A percentile compares a stretch with the other conserved stretches of the same genome.
Evolutionary conservation across 1,284 basidiomycete species (phyloP).

Genomic region (Austroboletus niveus): DNA sequence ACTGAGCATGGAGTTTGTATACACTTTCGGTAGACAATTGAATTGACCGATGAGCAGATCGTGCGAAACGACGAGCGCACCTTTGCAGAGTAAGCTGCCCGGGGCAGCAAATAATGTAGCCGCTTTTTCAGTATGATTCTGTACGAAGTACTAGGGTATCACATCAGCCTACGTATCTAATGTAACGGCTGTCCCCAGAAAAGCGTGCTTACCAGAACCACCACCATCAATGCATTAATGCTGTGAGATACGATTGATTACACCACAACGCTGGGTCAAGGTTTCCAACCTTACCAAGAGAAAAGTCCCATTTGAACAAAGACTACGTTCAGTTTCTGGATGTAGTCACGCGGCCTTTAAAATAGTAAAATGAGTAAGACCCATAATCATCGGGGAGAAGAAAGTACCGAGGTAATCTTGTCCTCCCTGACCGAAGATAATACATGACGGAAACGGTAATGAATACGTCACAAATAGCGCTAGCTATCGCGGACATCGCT

Average conservation of each 20-base stretch:
- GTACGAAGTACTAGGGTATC: conserved; percentile 13
- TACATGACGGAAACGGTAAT: conserved; percentile 22
- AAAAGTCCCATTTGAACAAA: conserved; percentile 29
- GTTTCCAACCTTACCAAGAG: conserved; percentile 14
- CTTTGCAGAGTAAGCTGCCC: background rate
- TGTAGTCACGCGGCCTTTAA: conserved; percentile 7
- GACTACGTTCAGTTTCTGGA: conserved; percentile 15
- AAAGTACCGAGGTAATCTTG: background rate
- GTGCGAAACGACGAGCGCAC: background rate
- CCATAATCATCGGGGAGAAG: too few relatives aligned
- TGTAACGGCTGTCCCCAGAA: background rate
- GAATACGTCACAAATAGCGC: conserved; percentile 19
- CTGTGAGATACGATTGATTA: conserved; percentile 5
- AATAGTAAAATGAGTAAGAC: too few relatives aligned
- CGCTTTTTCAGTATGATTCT: background rate
- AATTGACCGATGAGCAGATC: background rate
- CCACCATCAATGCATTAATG: conserved; percentile 11
- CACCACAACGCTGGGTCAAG: too few relatives aligned
- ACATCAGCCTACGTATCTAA: background rate
- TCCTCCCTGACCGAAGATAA: conserved; percentile 18
- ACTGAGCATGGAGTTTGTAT: conserved; percentile 26
- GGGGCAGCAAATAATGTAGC: background rate
- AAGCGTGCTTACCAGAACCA: conserved; percentile 11
- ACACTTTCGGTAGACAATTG: conserved; percentile 13
- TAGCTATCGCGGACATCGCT: conserved; percentile 6